These are phyloP conservation scores for Pichia nanzhaoensis DNA, from an alignment of 805 yeast genomes.

Conservation along the genomic window DNA sequence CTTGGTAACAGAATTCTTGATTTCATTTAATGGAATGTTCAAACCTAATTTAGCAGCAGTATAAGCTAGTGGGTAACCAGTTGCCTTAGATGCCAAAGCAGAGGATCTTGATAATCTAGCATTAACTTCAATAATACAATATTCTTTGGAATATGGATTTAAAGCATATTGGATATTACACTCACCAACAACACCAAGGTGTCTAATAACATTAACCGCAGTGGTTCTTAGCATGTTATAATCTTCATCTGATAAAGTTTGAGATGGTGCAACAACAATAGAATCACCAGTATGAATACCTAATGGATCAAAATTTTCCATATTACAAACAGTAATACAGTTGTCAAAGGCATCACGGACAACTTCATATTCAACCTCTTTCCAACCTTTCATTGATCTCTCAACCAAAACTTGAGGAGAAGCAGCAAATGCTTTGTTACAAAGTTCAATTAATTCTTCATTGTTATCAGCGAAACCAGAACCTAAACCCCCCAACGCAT, in stretches of 20 bases:
- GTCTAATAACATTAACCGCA: conserved; percentile 95
- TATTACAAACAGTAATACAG: conserved; percentile 98
- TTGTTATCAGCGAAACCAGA: conserved; percentile 95
- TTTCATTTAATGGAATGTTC: conserved; percentile 85
- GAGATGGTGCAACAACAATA: conserved; percentile 97
- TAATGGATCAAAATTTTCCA: conserved; percentile 98
- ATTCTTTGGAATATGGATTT: conserved; percentile 88
- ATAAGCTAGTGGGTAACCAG: conserved; percentile 97
- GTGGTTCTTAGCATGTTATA: conserved; percentile 97
- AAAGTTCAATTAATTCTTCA: conserved; percentile 70
- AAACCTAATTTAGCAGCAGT: conserved; percentile 96
- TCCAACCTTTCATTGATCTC: conserved; percentile 98
- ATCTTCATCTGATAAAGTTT: conserved; percentile 93
- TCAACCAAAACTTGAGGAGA: conserved; percentile 96
- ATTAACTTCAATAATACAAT: conserved; percentile 95
- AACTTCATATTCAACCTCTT: conserved; percentile 97
- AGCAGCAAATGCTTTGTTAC: conserved; percentile 88
- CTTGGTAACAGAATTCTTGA: conserved; percentile 88
- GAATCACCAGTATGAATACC: conserved; percentile 99
- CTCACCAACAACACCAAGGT: conserved; percentile 98
- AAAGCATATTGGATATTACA: conserved; percentile 97
- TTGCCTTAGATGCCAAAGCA: conserved; percentile 98
- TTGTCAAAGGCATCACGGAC: conserved; percentile 96
- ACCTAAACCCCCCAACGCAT: conserved; percentile 95
- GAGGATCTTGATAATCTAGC: conserved; percentile 97